Evolutionary conservation across 306 rosid genomes (phyloP).

Genomic region (Acacia melanoxylon): DNA sequence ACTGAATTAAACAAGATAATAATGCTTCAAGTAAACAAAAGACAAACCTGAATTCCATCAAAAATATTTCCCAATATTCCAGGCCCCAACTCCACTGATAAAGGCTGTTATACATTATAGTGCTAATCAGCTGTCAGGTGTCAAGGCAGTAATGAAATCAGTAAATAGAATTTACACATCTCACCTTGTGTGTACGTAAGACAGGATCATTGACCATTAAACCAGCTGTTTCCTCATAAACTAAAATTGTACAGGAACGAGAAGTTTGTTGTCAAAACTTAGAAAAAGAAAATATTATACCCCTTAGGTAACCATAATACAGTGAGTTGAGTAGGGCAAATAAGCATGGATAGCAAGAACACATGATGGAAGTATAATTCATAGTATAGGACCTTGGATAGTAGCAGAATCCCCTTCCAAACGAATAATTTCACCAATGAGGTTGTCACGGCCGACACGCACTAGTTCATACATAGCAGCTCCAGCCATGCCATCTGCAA

Average conservation of each 20-base stretch:
- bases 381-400: conserved; percentile 69
- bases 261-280: not conserved
- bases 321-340: not conserved
- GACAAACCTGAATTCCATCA: conserved; percentile 96
- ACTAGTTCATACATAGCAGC: conserved; percentile 99
- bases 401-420: conserved; percentile 98
- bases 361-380: not conserved
- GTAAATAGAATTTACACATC: conserved; percentile 27
- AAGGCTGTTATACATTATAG: conserved; percentile 61
- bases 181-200: conserved; percentile 87
- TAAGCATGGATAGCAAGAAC: not conserved
- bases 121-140: conserved; percentile 27
- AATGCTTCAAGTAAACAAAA: conserved; percentile 14
- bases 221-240: conserved; percentile 99
- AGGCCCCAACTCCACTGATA: conserved; percentile 99
- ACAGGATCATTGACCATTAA: conserved; percentile 95
- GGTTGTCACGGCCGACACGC: conserved; percentile 89
- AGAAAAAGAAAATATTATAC: not conserved
- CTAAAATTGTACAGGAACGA: conserved; percentile 46
- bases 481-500: conserved; percentile 99
- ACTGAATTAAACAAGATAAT: conserved; percentile 6
- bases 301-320: not conserved
- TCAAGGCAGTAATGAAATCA: conserved; percentile 1
- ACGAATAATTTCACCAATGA: conserved; percentile 98
- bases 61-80: conserved; percentile 97